Evolutionary conservation across 192 early-diverging fungal genomes (phyloP).

Genomic region (Coemansia sp.): DNA sequence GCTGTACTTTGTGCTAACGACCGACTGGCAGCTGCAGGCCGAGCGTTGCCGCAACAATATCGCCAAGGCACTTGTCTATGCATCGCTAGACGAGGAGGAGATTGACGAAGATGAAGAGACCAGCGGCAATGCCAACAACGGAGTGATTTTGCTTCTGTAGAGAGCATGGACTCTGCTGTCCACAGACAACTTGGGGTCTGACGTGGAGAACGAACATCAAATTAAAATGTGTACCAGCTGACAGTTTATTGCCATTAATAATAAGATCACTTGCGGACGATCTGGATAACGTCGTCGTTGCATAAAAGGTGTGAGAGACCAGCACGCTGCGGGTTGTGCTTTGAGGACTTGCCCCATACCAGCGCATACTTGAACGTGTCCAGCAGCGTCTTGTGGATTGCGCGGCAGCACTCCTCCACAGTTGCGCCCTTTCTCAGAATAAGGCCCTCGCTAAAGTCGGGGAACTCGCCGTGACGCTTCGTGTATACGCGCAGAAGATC

Average conservation of each 20-base stretch:
- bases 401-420: conserved; percentile 82
- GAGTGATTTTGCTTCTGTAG: no score
- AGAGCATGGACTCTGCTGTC: no score
- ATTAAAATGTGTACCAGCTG: no score
- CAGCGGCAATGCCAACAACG: conserved; percentile 19
- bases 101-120: conserved; percentile 8
- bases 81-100: neutral
- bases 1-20: conserved; percentile 25
- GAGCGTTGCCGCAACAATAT: conserved; percentile 44
- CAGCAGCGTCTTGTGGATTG: conserved; percentile 84
- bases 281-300: conserved; percentile 93
- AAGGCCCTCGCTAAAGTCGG: conserved; percentile 90
- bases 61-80: conserved; percentile 13
- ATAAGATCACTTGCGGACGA: conserved; percentile 75
- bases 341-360: conserved; percentile 95
- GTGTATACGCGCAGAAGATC: conserved; percentile 92
- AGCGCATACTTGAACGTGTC: conserved; percentile 93
- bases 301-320: conserved; percentile 80
- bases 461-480: conserved; percentile 91
- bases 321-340: conserved; percentile 96
- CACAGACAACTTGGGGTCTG: no score
- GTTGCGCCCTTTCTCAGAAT: conserved; percentile 82
- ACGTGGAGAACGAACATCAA: no score
- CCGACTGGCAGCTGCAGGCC: conserved; percentile 48
- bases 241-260: no score